A percentile compares a stretch with the other conserved stretches of the same genome.
Conservation (phyloP, 2,329 filamentous ascomycete genomes). For the Leptographium procerum region DNA sequence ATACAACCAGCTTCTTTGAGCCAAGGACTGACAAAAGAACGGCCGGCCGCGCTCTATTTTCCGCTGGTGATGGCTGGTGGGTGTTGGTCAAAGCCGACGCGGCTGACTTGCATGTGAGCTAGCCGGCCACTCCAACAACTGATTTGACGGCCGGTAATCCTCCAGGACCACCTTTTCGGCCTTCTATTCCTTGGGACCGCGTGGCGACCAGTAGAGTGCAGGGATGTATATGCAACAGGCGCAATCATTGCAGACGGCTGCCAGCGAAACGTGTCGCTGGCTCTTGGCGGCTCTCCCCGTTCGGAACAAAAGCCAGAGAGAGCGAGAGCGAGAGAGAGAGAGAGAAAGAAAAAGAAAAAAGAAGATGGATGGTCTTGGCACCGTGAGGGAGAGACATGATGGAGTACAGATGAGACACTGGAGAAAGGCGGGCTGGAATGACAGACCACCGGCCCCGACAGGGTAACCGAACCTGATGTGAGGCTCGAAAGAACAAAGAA, state of each 20-base stretch:
- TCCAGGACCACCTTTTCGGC: not conserved
- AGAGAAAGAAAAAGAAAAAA: no score
- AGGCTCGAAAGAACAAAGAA: not conserved
- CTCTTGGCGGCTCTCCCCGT: not conserved
- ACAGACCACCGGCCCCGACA: not conserved
- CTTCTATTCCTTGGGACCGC: not conserved
- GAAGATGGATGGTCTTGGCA: not conserved
- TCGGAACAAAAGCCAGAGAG: not conserved
- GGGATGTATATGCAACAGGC: not conserved
- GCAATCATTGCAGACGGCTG: not conserved
- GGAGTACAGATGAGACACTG: not conserved
- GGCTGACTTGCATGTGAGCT: not conserved
- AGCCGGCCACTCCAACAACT: not conserved
- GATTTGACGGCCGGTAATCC: not conserved
- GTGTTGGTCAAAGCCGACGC: not conserved
- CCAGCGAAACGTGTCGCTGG: not conserved
- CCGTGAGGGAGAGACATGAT: not conserved
- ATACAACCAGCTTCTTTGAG: not conserved
- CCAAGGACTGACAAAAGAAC: not conserved
- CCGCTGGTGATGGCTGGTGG: not conserved
- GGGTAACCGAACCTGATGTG: not conserved
- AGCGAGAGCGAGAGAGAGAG: not conserved
- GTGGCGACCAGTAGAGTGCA: not conserved
- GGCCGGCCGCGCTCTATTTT: not conserved
- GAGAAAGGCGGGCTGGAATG: not conserved